A percentile compares a stretch with the other conserved stretches of the same genome.
Conservation (phyloP, 352 stramenopile genomes). For the Pilasporangium apinafurcum region DNA sequence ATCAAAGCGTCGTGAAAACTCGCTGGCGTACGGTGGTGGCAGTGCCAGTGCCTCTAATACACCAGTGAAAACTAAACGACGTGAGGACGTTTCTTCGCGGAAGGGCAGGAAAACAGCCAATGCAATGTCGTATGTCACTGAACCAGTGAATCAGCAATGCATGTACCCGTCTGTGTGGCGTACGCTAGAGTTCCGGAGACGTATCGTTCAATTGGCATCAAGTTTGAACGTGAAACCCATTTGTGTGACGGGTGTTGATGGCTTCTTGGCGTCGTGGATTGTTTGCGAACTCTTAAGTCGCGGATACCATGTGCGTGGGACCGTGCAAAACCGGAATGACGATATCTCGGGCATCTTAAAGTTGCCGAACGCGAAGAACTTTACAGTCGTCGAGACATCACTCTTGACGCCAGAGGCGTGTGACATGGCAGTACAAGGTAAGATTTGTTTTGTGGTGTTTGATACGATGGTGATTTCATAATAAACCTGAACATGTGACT, state of each 20-base stretch:
- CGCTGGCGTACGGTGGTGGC: no score
- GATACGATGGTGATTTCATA: no score
- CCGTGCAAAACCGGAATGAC: slow-evolving; percentile 82
- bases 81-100: no score
- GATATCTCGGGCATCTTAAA: slow-evolving; percentile 74
- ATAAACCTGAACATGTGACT: no score
- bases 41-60: no score
- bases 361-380: slow-evolving; percentile 74
- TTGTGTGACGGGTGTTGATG: slow-evolving; percentile 82
- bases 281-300: slow-evolving; percentile 69
- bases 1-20: background rate
- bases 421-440: slow-evolving; percentile 79
- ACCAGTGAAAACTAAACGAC: no score
- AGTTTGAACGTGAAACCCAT: slow-evolving; percentile 75
- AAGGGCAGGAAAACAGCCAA: no score
- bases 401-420: slow-evolving; percentile 83
- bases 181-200: slow-evolving; percentile 72
- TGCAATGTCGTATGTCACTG: slow-evolving; percentile 3
- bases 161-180: slow-evolving; percentile 86
- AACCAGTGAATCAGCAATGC: slow-evolving; percentile 3
- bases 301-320: slow-evolving; percentile 79
- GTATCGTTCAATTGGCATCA: slow-evolving; percentile 69
- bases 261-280: slow-evolving; percentile 83
- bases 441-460: background rate
- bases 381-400: slow-evolving; percentile 83